These are phyloP conservation scores for Leptographium wingfieldii DNA, from an alignment of 2,329 filamentous ascomycete species.

Conservation along the genomic window DNA sequence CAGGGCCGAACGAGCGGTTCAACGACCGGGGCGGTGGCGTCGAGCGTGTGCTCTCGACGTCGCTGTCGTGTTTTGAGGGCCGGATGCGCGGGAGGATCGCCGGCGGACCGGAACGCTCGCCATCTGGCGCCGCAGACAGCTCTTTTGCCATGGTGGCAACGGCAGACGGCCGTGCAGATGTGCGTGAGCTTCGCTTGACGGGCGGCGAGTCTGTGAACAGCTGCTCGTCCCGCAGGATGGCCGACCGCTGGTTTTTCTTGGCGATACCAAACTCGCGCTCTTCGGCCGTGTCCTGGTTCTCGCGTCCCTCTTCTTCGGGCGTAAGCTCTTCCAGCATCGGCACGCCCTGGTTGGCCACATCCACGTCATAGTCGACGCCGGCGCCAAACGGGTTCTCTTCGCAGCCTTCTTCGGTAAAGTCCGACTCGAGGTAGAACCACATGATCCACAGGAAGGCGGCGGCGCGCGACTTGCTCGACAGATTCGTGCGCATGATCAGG, in stretches of 20 bases:
- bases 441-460: constrained; percentile 92
- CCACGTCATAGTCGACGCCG: constrained; percentile 51
- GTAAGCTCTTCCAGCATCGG: constrained; percentile 54
- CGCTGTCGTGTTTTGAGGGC: constrained; percentile 48
- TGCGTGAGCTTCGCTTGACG: constrained; percentile 39
- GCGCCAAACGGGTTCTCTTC: constrained; percentile 81
- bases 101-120: constrained; percentile 37
- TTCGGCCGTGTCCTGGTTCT: constrained; percentile 63
- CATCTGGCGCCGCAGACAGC: constrained; percentile 21
- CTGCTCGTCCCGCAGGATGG: constrained; percentile 65
- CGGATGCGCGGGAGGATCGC: constrained; percentile 47
- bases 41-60: constrained; percentile 38
- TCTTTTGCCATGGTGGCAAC: constrained; percentile 12
- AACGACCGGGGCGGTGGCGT: constrained; percentile 35
- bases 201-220: constrained; percentile 47
- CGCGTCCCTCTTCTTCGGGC: constrained; percentile 48
- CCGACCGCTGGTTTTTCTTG: constrained; percentile 62
- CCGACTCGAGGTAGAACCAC: constrained; percentile 98
- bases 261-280: constrained; percentile 58
- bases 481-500: constrained; percentile 78
- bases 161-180: constrained; percentile 14
- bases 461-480: constrained; percentile 72
- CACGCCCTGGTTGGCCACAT: constrained; percentile 56
- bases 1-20: constrained; percentile 25
- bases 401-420: constrained; percentile 80